A percentile compares a stretch with the other conserved stretches of the same genome.
These are phyloP conservation scores for Coemansia sp. DNA, from an alignment of 192 early-diverging fungal genomes.

Conservation along the genomic window DNA sequence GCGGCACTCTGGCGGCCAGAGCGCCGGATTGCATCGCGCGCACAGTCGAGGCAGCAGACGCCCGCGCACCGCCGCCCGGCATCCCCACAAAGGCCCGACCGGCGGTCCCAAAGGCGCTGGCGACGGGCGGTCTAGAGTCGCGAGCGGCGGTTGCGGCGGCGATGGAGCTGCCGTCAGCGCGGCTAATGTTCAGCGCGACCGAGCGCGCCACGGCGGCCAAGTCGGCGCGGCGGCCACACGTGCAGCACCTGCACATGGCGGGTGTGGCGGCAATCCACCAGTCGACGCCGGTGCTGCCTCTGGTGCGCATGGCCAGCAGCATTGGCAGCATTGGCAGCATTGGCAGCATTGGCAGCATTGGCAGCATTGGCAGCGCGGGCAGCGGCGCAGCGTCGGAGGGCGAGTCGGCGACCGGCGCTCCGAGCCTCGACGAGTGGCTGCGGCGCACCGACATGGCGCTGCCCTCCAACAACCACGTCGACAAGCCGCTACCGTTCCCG, in stretches of 20 bases:
- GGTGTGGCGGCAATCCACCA: constrained; percentile 2
- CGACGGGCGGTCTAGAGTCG: constrained; percentile 17
- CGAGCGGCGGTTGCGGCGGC: constrained; percentile 23
- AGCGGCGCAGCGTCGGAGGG: neutral
- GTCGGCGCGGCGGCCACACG: neutral
- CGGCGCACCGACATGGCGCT: constrained; percentile 35
- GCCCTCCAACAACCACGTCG: constrained; percentile 23
- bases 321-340: neutral
- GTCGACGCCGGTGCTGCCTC: neutral
- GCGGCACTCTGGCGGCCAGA: constrained; percentile 9
- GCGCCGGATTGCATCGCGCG: constrained; percentile 35
- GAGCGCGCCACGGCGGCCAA: neutral
- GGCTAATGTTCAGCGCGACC: constrained; percentile 22
- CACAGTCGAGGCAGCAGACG: constrained; percentile 28
- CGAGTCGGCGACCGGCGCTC: constrained; percentile 6
- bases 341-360: too few species aligned
- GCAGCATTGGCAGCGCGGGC: too few species aligned
- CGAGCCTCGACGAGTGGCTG: constrained; percentile 37
- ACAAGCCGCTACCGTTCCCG: constrained; percentile 25
- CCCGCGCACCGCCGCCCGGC: constrained; percentile 16
- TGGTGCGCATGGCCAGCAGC: neutral
- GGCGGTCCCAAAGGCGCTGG: constrained; percentile 23
- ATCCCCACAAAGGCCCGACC: constrained; percentile 37
- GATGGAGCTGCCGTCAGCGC: constrained; percentile 32
- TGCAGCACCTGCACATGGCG: constrained; percentile 5